These are phyloP conservation scores for Blastobotrys serpentis DNA, from an alignment of 1,139 yeast genomes.

Conservation along the genomic window DNA sequence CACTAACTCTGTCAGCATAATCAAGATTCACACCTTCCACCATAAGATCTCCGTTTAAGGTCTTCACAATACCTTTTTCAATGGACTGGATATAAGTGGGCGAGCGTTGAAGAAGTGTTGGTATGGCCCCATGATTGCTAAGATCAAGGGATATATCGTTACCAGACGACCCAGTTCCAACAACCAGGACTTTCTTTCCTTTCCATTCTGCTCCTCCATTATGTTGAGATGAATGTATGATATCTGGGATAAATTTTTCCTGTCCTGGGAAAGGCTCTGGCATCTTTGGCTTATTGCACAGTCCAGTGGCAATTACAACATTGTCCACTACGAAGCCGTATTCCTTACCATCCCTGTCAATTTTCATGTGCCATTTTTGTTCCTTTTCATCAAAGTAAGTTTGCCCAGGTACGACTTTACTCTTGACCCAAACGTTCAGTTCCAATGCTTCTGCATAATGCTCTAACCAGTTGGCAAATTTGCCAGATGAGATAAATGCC, in stretches of 20 bases:
- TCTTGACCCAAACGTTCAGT: constrained; percentile 42
- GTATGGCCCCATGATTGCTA: constrained; percentile 43
- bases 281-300: constrained; percentile 44
- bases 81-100: constrained; percentile 45
- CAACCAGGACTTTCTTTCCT: constrained; percentile 45
- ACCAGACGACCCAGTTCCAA: constrained; percentile 48
- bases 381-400: constrained; percentile 38
- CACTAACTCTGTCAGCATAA: constrained; percentile 43
- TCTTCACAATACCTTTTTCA: constrained; percentile 36
- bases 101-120: constrained; percentile 47
- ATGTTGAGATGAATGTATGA: constrained; percentile 43
- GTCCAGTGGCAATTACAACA: constrained; percentile 46
- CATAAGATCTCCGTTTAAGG: constrained; percentile 23
- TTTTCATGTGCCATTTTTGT: constrained; percentile 40
- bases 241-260: constrained; percentile 40
- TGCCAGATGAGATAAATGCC: constrained; percentile 45
- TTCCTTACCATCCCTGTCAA: constrained; percentile 23
- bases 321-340: constrained; percentile 32
- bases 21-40: constrained; percentile 40
- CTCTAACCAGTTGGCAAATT: constrained; percentile 46
- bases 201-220: constrained; percentile 30
- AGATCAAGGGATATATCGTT: constrained; percentile 49
- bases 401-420: constrained; percentile 31
- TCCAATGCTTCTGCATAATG: constrained; percentile 44
- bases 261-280: constrained; percentile 42